A percentile compares a stretch with the other conserved stretches of the same genome.
Conservation (phyloP, 306 rosid genomes). For the Rubus idaeus region DNA sequence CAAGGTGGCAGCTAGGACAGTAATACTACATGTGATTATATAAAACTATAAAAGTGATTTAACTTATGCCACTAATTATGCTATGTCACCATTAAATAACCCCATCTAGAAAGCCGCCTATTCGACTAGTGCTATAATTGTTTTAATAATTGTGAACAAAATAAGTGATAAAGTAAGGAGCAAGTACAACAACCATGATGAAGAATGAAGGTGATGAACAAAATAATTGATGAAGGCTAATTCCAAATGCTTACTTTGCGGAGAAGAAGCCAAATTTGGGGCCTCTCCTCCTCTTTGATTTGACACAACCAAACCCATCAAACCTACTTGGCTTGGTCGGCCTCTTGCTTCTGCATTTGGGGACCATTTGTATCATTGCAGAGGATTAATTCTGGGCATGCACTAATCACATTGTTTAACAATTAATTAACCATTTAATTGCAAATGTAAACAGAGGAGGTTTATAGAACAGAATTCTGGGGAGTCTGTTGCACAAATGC, state of each 20-base stretch:
- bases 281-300: slow-evolving; percentile 23
- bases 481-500: neutral
- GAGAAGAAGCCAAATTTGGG: slow-evolving; percentile 65
- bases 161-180: neutral
- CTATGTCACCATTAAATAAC: neutral
- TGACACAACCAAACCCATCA: slow-evolving; percentile 44
- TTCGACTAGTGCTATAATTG: slow-evolving; percentile 22
- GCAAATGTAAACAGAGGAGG: too few relatives aligned
- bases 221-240: neutral
- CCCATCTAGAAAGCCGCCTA: slow-evolving; percentile 18
- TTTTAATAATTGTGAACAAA: slow-evolving; percentile 29
- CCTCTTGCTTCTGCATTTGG: slow-evolving; percentile 20
- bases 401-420: too few relatives aligned
- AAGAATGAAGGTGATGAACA: slow-evolving; percentile 14
- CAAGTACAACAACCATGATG: slow-evolving; percentile 10
- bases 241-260: slow-evolving; percentile 62
- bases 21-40: neutral
- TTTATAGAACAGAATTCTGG: neutral
- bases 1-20: neutral
- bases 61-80: neutral
- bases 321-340: slow-evolving; percentile 36
- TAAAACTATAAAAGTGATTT: neutral
- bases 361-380: slow-evolving; percentile 4
- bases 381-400: neutral
- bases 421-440: too few relatives aligned